Conservation (phyloP, 176 grass and related monocot genomes). For the Coix lacrymajobi region DNA sequence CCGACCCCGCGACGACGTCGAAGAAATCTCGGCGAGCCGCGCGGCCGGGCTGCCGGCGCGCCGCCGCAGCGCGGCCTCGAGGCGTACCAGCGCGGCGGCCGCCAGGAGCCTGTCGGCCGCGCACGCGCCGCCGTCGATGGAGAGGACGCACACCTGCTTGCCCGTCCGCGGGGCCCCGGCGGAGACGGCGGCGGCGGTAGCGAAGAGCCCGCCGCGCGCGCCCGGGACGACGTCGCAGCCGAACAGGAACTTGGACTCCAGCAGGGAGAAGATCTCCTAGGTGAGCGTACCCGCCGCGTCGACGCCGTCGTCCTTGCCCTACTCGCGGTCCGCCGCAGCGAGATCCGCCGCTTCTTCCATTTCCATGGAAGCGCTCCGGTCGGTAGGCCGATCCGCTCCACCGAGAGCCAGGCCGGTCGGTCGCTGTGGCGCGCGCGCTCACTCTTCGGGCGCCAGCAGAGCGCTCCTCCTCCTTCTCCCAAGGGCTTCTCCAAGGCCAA, state of each 20-base stretch:
- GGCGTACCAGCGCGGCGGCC: conserved; percentile 43
- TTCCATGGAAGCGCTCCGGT: too few relatives aligned
- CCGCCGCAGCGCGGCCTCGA: conserved; percentile 61
- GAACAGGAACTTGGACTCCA: conserved; percentile 88
- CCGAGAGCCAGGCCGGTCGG: too few relatives aligned
- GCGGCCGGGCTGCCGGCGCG: conserved; percentile 29
- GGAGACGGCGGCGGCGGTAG: background rate
- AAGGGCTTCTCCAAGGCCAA: too few relatives aligned
- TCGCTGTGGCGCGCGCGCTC: too few relatives aligned
- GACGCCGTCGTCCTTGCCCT: background rate
- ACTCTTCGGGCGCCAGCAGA: too few relatives aligned
- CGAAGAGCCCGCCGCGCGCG: background rate
- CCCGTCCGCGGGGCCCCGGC: background rate
- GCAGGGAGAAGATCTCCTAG: conserved; percentile 93
- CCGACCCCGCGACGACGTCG: conserved; percentile 76
- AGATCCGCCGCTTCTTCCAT: background rate
- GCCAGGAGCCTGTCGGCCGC: conserved; percentile 69
- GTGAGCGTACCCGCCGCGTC: conserved; percentile 54
- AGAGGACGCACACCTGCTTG: conserved; percentile 60
- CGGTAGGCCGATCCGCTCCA: too few relatives aligned
- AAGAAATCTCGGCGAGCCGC: conserved; percentile 72
- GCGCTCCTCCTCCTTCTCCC: too few relatives aligned
- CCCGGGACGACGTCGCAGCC: conserved; percentile 46
- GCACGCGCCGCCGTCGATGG: conserved; percentile 74
- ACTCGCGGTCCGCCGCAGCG: background rate